phyloP scores from a whole-genome alignment of 106 monocot species.

The Gastrodia elata region DNA sequence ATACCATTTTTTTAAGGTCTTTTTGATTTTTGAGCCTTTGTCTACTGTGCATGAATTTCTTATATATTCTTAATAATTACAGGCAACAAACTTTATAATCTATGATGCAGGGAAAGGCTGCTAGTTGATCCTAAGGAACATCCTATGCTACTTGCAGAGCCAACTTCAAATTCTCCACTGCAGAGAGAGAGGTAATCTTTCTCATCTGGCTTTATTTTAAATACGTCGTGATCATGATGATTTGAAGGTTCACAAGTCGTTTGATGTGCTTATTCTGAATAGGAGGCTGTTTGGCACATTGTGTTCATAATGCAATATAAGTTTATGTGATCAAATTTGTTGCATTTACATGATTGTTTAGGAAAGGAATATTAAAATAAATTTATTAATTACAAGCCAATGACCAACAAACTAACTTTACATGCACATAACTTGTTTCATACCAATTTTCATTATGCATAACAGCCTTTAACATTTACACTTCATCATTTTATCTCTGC shows the following conservation, averaged over 20 bases:
- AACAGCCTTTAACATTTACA: neutral
- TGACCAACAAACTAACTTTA: neutral
- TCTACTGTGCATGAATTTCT: neutral
- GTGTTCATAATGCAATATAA: neutral
- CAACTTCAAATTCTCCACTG: constrained; percentile 70
- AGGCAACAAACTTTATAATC: neutral
- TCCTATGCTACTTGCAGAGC: constrained; percentile 92
- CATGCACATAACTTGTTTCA: neutral
- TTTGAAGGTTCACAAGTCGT: neutral
- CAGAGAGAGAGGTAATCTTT: constrained; percentile 81
- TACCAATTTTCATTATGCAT: neutral
- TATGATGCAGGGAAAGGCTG: constrained; percentile 49
- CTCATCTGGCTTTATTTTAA: neutral
- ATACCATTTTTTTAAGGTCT: too few species aligned
- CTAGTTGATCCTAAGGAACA: constrained; percentile 90
- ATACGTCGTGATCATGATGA: neutral
- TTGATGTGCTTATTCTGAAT: neutral
- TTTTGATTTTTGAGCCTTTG: neutral
- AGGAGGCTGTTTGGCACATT: neutral
- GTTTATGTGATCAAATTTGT: neutral
- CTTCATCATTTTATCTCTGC: neutral
- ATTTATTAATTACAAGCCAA: neutral
- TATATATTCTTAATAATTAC: neutral
- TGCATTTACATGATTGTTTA: neutral
- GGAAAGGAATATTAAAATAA: neutral